Evolutionary conservation across 2,329 filamentous ascomycete species (phyloP), one percentile per base, ranked within the genome.

Genomic region (Cladophialophora immunda): DNA sequence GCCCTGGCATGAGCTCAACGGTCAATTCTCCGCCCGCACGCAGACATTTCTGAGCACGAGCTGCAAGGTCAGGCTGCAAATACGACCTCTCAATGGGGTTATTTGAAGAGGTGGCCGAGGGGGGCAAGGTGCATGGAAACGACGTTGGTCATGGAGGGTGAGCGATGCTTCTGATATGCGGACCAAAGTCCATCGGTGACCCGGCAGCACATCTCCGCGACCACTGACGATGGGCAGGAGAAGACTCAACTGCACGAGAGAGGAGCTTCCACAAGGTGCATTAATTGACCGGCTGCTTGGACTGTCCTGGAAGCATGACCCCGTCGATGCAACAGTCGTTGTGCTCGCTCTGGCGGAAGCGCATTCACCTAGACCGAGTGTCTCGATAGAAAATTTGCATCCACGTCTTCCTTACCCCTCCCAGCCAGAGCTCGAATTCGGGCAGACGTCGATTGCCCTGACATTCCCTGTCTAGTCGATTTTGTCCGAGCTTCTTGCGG

Each of bases 1-100:
- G 62, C 62, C 62, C 62, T 65, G 62, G 34, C 62, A 65, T 45
- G 53, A 65, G 63, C 25, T 13, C 59, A 56, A 61, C 58, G 58
- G n/a, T 36, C 29, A 61, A 61, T 61, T 61, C 45, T 61, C 58
- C 58, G 57, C 57, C 30, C 25, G 25, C 25, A 54, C 38, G 34
- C 57, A 65, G 63, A 9, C 29, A 53, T 19, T 30, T 56, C 34
- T 53, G 53, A 61, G 41, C 41, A 62, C 64, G 58, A 66, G 64
- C 15, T 58, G 52, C 52, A 52, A 52, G 17, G 15, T 47, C 41
- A 32, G 41, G 29, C 61, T 38, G 19, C 36, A 36, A 22, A 55
- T 3, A n/a, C 27, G 50, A 19, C 4, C n/a, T n/a, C 41, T 56
- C 32, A 29, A 62, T 45, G 22, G 59, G 47, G 34, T 59, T 29